Evolutionary conservation across 1,139 yeast species (phyloP).

Genomic region (Blastobotrys apis): DNA sequence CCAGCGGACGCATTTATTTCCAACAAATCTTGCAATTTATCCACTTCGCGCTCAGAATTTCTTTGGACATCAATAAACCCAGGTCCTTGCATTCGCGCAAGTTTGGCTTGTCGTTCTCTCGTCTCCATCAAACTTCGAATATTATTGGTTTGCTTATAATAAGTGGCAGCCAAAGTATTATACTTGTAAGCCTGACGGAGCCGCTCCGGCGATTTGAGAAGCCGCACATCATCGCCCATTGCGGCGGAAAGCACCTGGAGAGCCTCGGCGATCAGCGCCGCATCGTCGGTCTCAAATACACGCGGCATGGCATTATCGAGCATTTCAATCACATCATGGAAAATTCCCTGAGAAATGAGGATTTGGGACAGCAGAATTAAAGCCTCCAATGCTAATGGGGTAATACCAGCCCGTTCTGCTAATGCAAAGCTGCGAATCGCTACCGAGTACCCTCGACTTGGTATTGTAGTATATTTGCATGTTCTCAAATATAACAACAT

Average conservation of each 20-base stretch:
- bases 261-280: slow-evolving; percentile 24
- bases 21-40: too few species aligned
- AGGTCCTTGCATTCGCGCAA: too few species aligned
- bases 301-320: slow-evolving; percentile 29
- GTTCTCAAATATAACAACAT: slow-evolving; percentile 24
- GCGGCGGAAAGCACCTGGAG: slow-evolving; percentile 24
- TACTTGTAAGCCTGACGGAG: slow-evolving; percentile 13
- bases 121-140: too few species aligned
- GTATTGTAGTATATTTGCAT: slow-evolving; percentile 19
- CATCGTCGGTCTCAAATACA: slow-evolving; percentile 24
- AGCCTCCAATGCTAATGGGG: slow-evolving; percentile 26
- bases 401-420: slow-evolving; percentile 25
- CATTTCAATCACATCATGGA: slow-evolving; percentile 25
- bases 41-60: too few species aligned
- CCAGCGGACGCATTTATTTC: neutral
- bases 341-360: slow-evolving; percentile 20
- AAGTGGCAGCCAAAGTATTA: slow-evolving; percentile 14
- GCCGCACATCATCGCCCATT: slow-evolving; percentile 15
- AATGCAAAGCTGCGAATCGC: slow-evolving; percentile 22
- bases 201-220: slow-evolving; percentile 2
- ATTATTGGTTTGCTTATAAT: slow-evolving; percentile 12
- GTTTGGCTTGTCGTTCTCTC: too few species aligned
- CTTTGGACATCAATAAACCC: too few species aligned
- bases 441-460: slow-evolving; percentile 25
- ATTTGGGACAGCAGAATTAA: slow-evolving; percentile 25